A percentile compares a stretch with the other conserved stretches of the same genome.
These are phyloP conservation scores for Symbiodinium pilosum DNA, from an alignment of 73 alveolate genomes.

Conservation along the genomic window DNA sequence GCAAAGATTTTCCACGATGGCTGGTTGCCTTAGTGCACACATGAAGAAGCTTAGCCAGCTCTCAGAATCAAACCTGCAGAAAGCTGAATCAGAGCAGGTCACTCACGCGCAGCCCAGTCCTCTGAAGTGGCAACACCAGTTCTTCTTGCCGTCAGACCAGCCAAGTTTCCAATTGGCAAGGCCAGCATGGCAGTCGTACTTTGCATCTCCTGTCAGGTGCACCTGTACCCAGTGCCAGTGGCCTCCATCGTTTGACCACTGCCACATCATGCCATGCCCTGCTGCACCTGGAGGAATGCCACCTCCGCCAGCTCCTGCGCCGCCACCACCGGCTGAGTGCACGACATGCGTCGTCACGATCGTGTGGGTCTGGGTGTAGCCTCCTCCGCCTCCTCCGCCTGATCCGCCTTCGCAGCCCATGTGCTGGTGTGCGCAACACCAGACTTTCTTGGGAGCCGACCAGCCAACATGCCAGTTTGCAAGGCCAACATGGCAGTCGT, in stretches of 20 bases:
- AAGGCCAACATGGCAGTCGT: slow-evolving; percentile 57
- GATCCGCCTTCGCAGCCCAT: neutral
- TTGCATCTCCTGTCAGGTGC: neutral
- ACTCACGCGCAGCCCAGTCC: slow-evolving; percentile 63
- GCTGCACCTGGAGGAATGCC: neutral
- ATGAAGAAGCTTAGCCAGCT: no score
- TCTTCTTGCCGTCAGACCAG: slow-evolving; percentile 16
- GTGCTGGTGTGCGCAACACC: slow-evolving; percentile 13
- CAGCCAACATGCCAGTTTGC: slow-evolving; percentile 14
- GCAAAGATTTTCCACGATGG: neutral
- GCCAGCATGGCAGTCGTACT: slow-evolving; percentile 49
- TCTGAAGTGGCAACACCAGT: slow-evolving; percentile 48
- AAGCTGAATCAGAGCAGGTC: no score
- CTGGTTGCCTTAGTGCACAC: neutral
- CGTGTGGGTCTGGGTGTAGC: neutral
- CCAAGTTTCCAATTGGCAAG: slow-evolving; percentile 27
- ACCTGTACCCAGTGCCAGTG: slow-evolving; percentile 55
- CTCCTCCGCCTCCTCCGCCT: neutral
- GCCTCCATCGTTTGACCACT: slow-evolving; percentile 14
- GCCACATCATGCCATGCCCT: slow-evolving; percentile 1
- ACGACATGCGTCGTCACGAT: neutral
- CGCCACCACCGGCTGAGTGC: neutral
- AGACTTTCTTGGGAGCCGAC: slow-evolving; percentile 55
- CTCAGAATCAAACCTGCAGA: no score
- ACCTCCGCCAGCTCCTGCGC: neutral